Base-by-base conservation (phyloP, 345 rosid genomes). In the Bruguiera sexangula region DNA sequence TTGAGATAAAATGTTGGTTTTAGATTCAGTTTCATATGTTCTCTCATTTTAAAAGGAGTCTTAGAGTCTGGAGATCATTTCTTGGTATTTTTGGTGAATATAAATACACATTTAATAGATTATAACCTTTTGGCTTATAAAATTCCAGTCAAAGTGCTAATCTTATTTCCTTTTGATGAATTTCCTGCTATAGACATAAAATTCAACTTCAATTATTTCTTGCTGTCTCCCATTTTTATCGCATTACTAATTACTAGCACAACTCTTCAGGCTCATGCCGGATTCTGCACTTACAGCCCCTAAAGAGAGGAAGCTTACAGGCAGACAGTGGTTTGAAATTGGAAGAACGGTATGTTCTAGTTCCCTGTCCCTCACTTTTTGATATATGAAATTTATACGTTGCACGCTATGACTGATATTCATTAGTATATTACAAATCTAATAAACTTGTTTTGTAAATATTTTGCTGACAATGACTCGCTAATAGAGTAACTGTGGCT, bases 251-350 rank as follows among this genome's bases (percentile, higher is more conserved):
- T 32, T 37, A 39, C 62, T 27, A 31, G 22, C 22, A 3, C 52
- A 48, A 48, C 69, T 55, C 75, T 79, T 59, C 79, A 87, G 99
- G 86, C 64, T 88, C 77, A 95, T 92, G 96, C 98, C 97, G 0
- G 99, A 92, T 73, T 84, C 96, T 83, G 98, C 83, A 61, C 96
- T 92, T 39, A 59, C 86, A 1, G 76, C 85, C 70, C 66, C 91
- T 5, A 92, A 92, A 80, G 97, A 95, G 81, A 95, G 89, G 85
- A 92, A 80, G 83, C 89, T 92, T 69, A 20, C 88, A 1, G 98
- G 99, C 81, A 92, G 97, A 79, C 97, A 85, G 80, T 92, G 94
- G 96, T 95, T 92, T 74, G 99, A 95, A 74, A 88, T 90, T 73
- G 98, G 96, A 80, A 83, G 82, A 85, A 89, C 60, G 77, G 93